Evolutionary conservation across 768 basidiomycete genomes (phyloP), one percentile per base, ranked within the genome.

Genomic region (Tylopilus sp.): DNA sequence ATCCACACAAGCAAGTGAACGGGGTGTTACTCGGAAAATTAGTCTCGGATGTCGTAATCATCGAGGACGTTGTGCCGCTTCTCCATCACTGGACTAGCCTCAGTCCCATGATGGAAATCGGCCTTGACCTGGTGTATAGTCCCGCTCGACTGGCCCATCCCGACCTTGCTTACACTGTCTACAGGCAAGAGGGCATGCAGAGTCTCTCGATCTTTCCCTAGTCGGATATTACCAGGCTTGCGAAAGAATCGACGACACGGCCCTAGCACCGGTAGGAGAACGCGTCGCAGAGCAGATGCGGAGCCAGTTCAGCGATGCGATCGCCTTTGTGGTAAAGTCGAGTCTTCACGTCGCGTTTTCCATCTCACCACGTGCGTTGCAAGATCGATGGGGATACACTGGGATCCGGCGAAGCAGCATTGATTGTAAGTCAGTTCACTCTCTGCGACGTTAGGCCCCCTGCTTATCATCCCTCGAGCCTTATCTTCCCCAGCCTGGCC

Each of bases 101-200:
- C 48, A 87, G 85, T 55, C 87, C 88, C 4, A 87, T 87, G 84
- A 90, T 90, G 86, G 89, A 91, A 65, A 84, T 89, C 55, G 90
- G 88, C 24, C 77, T 91, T 37, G 87, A 89, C 61, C 72, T 89
- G 63, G 89, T 88, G 58, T 59, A 83, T 71, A n/a, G 26, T 17
- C 29, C 34, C 45, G 16, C 36, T 46, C 8, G 16, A 30, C 47
- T 42, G 19, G 29, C 24, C 13, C n/a, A 17, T 43, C 46, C 44
- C 19, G n/a, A 38, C 38, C 33, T 31, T 53, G 9, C 22, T 28
- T 53, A 42, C 38, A 50, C 13, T 28, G 25, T 43, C 30, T 28
- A 38, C 65, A 89, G 87, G 85, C 83, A 34, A 73, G 66, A 42
- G 76, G 78, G 57, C 75, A 87, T 55, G 86, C 87, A 8, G 77